Evolutionary conservation across 805 yeast species (phyloP).

Genomic region (Teunomyces stri): DNA sequence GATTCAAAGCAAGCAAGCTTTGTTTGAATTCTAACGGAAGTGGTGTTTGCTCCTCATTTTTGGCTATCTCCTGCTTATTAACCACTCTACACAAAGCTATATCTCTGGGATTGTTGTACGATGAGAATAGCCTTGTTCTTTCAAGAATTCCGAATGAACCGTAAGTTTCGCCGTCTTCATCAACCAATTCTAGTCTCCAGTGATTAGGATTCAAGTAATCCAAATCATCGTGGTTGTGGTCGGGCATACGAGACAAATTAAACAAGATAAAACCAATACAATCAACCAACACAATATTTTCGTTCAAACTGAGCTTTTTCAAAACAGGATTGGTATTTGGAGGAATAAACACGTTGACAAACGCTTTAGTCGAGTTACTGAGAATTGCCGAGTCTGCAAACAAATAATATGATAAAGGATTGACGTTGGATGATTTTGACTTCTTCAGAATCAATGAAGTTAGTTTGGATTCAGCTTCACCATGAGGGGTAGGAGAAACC

Average conservation of each 20-base stretch:
- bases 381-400: constrained; percentile 33
- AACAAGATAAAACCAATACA: constrained; percentile 41
- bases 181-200: constrained; percentile 80
- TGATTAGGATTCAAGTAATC: constrained; percentile 51
- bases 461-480: constrained; percentile 28
- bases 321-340: constrained; percentile 28
- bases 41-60: constrained; percentile 55
- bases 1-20: constrained; percentile 4
- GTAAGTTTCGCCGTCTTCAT: constrained; percentile 90
- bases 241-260: constrained; percentile 22
- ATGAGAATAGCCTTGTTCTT: constrained; percentile 58
- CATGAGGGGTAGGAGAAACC: constrained; percentile 10
- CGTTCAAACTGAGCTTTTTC: constrained; percentile 20
- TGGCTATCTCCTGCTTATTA: constrained; percentile 39
- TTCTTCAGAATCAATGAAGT: constrained; percentile 43
- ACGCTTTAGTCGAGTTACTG: constrained; percentile 10
- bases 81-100: constrained; percentile 69
- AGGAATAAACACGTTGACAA: constrained; percentile 31
- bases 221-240: constrained; percentile 16
- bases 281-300: constrained; percentile 32
- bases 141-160: constrained; percentile 91
- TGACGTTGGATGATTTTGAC: constrained; percentile 30
- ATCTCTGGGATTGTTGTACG: constrained; percentile 76
- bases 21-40: constrained; percentile 42
- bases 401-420: constrained; percentile 45